Evolutionary conservation across 2,329 filamentous ascomycete species (phyloP).

Genomic region (Fusarium sp.): DNA sequence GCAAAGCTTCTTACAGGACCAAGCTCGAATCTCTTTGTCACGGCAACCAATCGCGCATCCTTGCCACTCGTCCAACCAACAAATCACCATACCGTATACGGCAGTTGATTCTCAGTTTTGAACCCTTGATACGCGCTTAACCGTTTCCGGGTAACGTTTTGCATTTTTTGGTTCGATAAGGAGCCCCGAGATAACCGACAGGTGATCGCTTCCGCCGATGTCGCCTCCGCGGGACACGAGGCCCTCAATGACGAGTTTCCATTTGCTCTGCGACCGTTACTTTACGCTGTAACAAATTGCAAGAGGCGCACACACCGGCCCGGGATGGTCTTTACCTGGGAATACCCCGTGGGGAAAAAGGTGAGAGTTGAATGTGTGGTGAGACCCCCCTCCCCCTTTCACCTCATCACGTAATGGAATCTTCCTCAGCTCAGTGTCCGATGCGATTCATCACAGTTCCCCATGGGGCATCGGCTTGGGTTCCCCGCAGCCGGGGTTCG

Average conservation of each 20-base stretch:
- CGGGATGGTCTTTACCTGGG: slow-evolving; percentile 8
- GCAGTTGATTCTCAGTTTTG: slow-evolving; percentile 38
- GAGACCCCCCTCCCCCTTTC: background rate
- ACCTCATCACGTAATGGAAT: slow-evolving; percentile 39
- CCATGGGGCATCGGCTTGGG: slow-evolving; percentile 27
- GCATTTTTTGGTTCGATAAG: slow-evolving; percentile 37
- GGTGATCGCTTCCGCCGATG: slow-evolving; percentile 11
- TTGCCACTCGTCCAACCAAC: slow-evolving; percentile 8
- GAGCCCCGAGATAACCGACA: slow-evolving; percentile 36
- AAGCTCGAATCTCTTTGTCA: background rate
- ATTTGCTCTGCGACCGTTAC: background rate
- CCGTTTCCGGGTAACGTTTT: slow-evolving; percentile 36
- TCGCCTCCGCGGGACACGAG: background rate
- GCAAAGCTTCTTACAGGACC: background rate
- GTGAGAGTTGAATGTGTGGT: background rate
- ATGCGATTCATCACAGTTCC: slow-evolving; percentile 19
- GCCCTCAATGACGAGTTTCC: background rate
- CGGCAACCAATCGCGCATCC: slow-evolving; percentile 10
- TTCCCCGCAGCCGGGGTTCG: slow-evolving; percentile 27
- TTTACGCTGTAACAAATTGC: background rate
- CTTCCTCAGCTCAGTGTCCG: background rate
- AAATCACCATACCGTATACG: slow-evolving; percentile 20
- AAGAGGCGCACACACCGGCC: slow-evolving; percentile 13
- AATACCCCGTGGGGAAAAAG: slow-evolving; percentile 30
- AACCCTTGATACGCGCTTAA: slow-evolving; percentile 20